These are phyloP conservation scores for Scutellaria baicalensis DNA, from an alignment of 257 asterid genomes.

Conservation along the genomic window DNA sequence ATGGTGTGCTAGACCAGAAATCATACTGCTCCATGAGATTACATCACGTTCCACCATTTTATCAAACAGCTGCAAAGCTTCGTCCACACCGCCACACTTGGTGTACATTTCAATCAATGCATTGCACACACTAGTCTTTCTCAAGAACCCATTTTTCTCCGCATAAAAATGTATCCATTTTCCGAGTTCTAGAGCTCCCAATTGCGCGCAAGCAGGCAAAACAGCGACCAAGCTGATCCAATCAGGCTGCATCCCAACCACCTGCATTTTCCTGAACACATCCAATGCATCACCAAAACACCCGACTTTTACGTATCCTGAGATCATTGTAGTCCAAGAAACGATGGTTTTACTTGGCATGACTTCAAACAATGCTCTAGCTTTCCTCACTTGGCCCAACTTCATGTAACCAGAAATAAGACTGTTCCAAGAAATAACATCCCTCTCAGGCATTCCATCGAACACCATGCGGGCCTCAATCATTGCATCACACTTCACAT, in stretches of 20 bases:
- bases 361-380: conserved; percentile 49
- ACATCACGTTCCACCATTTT: conserved; percentile 50
- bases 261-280: conserved; percentile 63
- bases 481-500: conserved; percentile 53
- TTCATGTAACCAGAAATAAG: conserved; percentile 57
- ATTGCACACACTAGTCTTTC: conserved; percentile 44
- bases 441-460: conserved; percentile 64
- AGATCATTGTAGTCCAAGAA: conserved; percentile 78
- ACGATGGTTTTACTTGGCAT: conserved; percentile 47
- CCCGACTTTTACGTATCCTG: conserved; percentile 59
- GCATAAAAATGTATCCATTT: conserved; percentile 71
- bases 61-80: conserved; percentile 53
- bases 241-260: conserved; percentile 58
- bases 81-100: conserved; percentile 55
- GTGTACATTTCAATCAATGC: conserved; percentile 83
- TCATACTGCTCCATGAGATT: conserved; percentile 77
- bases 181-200: conserved; percentile 73
- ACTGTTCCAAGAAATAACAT: conserved; percentile 70
- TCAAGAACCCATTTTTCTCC: conserved; percentile 40
- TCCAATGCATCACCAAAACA: conserved; percentile 54
- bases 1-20: conserved; percentile 65
- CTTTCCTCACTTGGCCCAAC: conserved; percentile 48
- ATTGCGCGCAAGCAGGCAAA: conserved; percentile 66
- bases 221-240: conserved; percentile 70
- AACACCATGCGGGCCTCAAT: conserved; percentile 43